Evolutionary conservation across 306 rosid genomes (phyloP), one percentile per base, ranked within the genome.

Genomic region (Quercus variabilis): DNA sequence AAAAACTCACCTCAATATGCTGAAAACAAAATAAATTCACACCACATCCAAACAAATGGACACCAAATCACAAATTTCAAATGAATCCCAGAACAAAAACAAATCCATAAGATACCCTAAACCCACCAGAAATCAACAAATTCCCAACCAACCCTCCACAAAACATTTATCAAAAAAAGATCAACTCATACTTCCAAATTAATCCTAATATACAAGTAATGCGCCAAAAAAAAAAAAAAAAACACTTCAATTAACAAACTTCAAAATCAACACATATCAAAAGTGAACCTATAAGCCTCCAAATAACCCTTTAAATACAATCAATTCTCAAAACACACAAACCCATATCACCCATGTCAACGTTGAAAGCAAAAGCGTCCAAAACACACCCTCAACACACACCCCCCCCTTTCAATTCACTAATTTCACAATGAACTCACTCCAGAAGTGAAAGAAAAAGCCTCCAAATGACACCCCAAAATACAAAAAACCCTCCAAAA

Each of bases 151-250:
- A 67, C 31, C 14, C 73, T 15, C 11, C 12, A 35, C 6, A 8
- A 67, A 18, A 9, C 5, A 20, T 20, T 59, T 20, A 58, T 8
- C 0, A 21, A 23, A 59, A 59, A 23, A 1, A 12, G 12, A 7
- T 46, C 21, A 68, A 49, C 46, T 7, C 46, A 49, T 13, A 10
- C 64, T 43, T 41, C 55, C 64, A 68, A 65, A 67, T 17, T 21
- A 69, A 8, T 31, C 80, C 64, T 57, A 28, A 3, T 41, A 17
- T 10, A 46, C 59, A 77, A 82, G 60, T 28, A 64, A 82, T 46
- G 54, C 31, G 65, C 28, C 30, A 54, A 58, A 1, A 8, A 30
- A 46, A 33, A 6, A 2, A 8, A 28, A 56, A 49, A 14, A 68
- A 11, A 56, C 71, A n/a, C 64, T 64, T 43, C 65, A 5, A 49